Conservation (phyloP, 768 basidiomycete genomes). For the Macrolepiota fuliginosa region DNA sequence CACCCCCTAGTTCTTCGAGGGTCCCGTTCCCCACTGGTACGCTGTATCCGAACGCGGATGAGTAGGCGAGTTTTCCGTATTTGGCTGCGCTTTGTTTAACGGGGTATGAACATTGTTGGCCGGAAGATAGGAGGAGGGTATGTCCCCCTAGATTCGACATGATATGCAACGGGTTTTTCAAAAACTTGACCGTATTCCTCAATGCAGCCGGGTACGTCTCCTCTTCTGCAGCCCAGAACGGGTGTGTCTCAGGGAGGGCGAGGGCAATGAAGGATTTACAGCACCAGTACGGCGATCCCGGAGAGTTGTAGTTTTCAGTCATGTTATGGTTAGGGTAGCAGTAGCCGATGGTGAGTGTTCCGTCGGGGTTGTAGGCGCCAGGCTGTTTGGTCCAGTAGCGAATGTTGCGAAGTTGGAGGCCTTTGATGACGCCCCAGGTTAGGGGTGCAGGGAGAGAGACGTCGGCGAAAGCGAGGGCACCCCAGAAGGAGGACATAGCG, state of each 20-base stretch:
- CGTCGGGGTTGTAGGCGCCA: constrained; percentile 58
- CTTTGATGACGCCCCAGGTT: constrained; percentile 75
- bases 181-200: constrained; percentile 44
- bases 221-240: constrained; percentile 71
- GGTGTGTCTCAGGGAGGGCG: constrained; percentile 60
- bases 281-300: constrained; percentile 79
- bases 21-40: constrained; percentile 66
- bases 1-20: constrained; percentile 69
- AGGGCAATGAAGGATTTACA: constrained; percentile 75
- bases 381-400: constrained; percentile 70
- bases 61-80: constrained; percentile 78
- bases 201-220: constrained; percentile 57
- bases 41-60: constrained; percentile 75
- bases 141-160: constrained; percentile 61
- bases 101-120: constrained; percentile 77
- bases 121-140: constrained; percentile 70
- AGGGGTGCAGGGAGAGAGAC: constrained; percentile 66
- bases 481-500: constrained; percentile 82
- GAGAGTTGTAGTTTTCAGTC: constrained; percentile 79
- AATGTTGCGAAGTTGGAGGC: constrained; percentile 68
- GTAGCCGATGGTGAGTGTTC: constrained; percentile 71
- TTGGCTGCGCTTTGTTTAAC: constrained; percentile 78
- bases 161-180: constrained; percentile 68
- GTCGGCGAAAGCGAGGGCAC: constrained; percentile 70
- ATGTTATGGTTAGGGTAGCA: constrained; percentile 72